Evolutionary conservation across 768 basidiomycete genomes (phyloP).

Genomic region (Kwoniella newhampshirensis): DNA sequence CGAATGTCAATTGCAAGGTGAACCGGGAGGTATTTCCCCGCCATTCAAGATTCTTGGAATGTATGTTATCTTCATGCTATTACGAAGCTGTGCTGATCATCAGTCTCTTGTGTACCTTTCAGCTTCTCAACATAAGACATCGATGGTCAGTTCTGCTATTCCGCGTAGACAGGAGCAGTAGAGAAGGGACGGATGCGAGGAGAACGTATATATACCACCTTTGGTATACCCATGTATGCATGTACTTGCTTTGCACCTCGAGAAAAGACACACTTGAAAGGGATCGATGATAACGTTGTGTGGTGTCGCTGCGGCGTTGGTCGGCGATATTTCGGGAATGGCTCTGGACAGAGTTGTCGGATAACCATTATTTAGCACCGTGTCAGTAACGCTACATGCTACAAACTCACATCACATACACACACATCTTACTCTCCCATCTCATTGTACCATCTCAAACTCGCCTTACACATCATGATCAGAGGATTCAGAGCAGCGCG

Average conservation of each 20-base stretch:
- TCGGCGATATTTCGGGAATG: slow-evolving; percentile 11
- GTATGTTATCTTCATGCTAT: slow-evolving; percentile 58
- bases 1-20: slow-evolving; percentile 83
- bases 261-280: no score
- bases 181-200: no score
- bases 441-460: not conserved
- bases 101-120: not conserved
- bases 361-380: no score
- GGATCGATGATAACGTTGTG: not conserved
- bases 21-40: slow-evolving; percentile 75
- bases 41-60: slow-evolving; percentile 89
- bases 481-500: slow-evolving; percentile 19
- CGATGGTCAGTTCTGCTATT: no score
- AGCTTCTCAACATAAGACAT: slow-evolving; percentile 13
- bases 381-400: no score
- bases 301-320: slow-evolving; percentile 9
- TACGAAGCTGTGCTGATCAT: not conserved
- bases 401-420: no score
- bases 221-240: no score
- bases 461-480: slow-evolving; percentile 6
- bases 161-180: no score
- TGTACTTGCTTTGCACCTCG: not conserved
- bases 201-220: no score
- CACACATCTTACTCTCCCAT: not conserved
- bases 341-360: no score